Base-by-base conservation (phyloP, 345 rosid genomes). In the Physaria fendleri region DNA sequence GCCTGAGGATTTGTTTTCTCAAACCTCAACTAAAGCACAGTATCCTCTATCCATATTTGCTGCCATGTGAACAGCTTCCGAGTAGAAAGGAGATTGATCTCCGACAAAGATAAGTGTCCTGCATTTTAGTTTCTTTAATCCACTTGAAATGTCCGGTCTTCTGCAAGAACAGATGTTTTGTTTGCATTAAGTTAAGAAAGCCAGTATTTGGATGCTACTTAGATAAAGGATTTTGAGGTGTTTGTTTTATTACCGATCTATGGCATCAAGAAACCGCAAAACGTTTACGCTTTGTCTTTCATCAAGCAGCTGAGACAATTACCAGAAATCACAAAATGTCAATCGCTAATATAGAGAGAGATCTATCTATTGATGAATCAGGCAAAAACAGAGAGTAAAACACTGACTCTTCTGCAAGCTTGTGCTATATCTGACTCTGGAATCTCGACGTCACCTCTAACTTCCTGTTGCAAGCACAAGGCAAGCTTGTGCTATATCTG, bases 1-100 rank as follows among this genome's bases (percentile, higher is more conserved):
- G 4, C 4, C 10, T 4, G 2, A 29, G 45, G 34, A 13, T 46
- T 14, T n/a, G 29, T n/a, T 38, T 34, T 48, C 14, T 17, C 60
- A 51, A 29, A 88, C 99, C 97, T 93, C 97, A n/a, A 93, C 99
- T 34, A 93, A 74, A 61, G 99, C 99, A 71, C 91, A 78, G 52
- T 75, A 85, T 77, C 95, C 82, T 74, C 78, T 77, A 65, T 93
- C 99, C 76, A 93, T 62, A 71, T 81, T 87, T 10, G 95, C 85
- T 43, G 79, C 80, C 90, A 89, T 77, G 28, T 80, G 77, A 67
- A 93, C 78, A 37, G 99, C 90, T 74, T 93, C 99, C 0, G 83
- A 75, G 71, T 89, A 83, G 72, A 89, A 89, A n/a, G 95, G 88
- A 40, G 97, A 93, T 53, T 77, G 73, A 42, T 93, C 99, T 37